Percentiles rank a stretch among this genome's conserved stretches.
phyloP scores from a whole-genome alignment of 768 basidiomycete genomes.

The Lepiota subincarnata region DNA sequence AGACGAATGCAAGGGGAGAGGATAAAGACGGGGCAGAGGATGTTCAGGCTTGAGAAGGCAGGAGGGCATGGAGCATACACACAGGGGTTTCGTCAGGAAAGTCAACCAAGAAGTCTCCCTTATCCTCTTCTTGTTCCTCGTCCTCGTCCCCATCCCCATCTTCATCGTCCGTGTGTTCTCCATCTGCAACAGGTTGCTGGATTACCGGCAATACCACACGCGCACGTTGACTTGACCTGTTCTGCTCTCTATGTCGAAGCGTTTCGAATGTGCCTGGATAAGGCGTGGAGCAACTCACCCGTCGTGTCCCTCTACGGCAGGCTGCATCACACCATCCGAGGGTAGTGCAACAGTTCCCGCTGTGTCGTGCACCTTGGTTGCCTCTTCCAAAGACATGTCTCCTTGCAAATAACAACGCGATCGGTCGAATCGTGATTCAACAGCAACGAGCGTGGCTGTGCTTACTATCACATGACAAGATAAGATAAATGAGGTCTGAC shows the following conservation, averaged over 20 bases:
- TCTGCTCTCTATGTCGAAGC: background rate
- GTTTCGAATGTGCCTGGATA: background rate
- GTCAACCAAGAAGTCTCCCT: conserved; percentile 68
- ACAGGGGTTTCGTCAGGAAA: conserved; percentile 87
- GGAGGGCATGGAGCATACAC: conserved; percentile 18
- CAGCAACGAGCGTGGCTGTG: conserved; percentile 1
- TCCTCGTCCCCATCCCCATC: conserved; percentile 40
- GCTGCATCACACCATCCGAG: background rate
- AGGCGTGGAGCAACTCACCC: too few species aligned
- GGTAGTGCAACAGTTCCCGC: background rate
- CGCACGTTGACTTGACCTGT: conserved; percentile 23
- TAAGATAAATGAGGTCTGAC: conserved; percentile 9
- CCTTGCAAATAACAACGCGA: too few species aligned
- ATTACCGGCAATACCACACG: conserved; percentile 47
- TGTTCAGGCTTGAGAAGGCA: conserved; percentile 11
- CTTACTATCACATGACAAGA: background rate
- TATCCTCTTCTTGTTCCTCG: conserved; percentile 40
- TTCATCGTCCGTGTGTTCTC: conserved; percentile 44
- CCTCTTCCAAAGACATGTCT: too few species aligned
- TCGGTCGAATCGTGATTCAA: too few species aligned
- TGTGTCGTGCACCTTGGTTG: background rate
- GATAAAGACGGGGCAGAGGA: background rate
- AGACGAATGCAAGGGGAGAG: background rate
- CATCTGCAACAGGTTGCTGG: conserved; percentile 22
- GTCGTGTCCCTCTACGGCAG: background rate